Percentiles rank a stretch among this genome's conserved stretches.
phyloP scores from a whole-genome alignment of 805 yeast species.

The Schwanniomyces polymorphus region DNA sequence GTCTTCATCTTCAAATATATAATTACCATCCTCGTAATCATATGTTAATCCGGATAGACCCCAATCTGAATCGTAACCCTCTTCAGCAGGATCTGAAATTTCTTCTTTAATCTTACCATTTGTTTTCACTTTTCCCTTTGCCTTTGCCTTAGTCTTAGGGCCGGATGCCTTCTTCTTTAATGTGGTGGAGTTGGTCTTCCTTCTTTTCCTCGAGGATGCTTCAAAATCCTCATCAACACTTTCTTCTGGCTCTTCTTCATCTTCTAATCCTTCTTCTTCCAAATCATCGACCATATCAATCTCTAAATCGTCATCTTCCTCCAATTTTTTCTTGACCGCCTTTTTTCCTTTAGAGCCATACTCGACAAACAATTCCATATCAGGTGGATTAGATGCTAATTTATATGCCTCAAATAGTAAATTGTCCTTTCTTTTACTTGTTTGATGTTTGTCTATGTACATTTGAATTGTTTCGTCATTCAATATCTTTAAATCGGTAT shows the following conservation, averaged over 20 bases:
- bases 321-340: slow-evolving; percentile 46
- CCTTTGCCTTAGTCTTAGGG: slow-evolving; percentile 1
- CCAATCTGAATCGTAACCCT: slow-evolving; percentile 41
- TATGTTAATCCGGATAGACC: slow-evolving; percentile 40
- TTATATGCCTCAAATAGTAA: slow-evolving; percentile 51
- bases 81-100: slow-evolving; percentile 11
- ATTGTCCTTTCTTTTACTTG: slow-evolving; percentile 41
- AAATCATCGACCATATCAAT: slow-evolving; percentile 16
- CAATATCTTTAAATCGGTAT: slow-evolving; percentile 50
- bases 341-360: slow-evolving; percentile 44
- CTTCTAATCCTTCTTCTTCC: slow-evolving; percentile 14
- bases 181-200: slow-evolving; percentile 5
- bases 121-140: neutral
- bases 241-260: slow-evolving; percentile 11
- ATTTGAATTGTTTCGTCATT: slow-evolving; percentile 39
- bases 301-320: slow-evolving; percentile 28
- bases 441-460: slow-evolving; percentile 24
- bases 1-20: slow-evolving; percentile 30
- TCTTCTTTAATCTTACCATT: slow-evolving; percentile 8
- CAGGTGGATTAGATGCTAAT: slow-evolving; percentile 49
- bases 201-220: slow-evolving; percentile 9
- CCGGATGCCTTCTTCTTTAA: slow-evolving; percentile 9
- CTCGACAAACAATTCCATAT: slow-evolving; percentile 37
- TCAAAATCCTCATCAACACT: slow-evolving; percentile 12
- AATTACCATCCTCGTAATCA: slow-evolving; percentile 26